Base-by-base conservation (phyloP, 2,329 filamentous ascomycete genomes). In the Cladobotryum protrusum region DNA sequence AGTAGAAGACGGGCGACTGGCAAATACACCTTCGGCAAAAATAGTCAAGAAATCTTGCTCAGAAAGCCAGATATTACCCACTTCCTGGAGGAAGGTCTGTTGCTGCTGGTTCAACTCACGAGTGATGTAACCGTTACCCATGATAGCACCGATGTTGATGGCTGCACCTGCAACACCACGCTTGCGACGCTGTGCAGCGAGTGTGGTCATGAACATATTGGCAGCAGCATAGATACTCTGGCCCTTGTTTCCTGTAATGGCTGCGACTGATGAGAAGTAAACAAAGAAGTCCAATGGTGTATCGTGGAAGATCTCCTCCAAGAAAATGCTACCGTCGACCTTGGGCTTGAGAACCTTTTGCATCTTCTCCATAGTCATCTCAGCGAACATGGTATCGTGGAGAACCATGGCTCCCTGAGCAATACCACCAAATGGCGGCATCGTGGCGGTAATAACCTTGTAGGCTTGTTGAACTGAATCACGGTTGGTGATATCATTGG, bases 191-290 rank as follows among this genome's bases (percentile, higher is more conserved):
- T 71, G 61, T 0, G 54, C 43, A 1, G 65, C 69, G 0, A 79
- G 56, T 1, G 55, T 55, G 7, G 54, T 56, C 65, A 77, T 69
- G 60, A 66, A 79, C 3, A 54, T 53, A 53, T 76, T 76, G 3
- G 69, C 73, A 0, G 72, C 70, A 1, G 62, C 58, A 51, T 79
- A 79, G 54, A 70, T 73, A 3, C 65, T 54, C 54, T 79, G 75
- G 5, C 61, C 63, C 7, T 41, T 19, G 43, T 64, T 65, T 3
- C 68, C 68, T 5, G 59, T 48, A 3, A 65, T 53, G 2, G 42
- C 42, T 0, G 58, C 49, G 1, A 64, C 20, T 0, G 68, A 71
- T 1, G 64, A 67, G 43, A 70, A 63, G 13, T 66, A 35, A 43
- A 71, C 56, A 55, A 70, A 70, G 55, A 70, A 71, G 41, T 71